A percentile compares a stretch with the other conserved stretches of the same genome.
phyloP scores from a whole-genome alignment of 108 stramenopile genomes.

The Cyclotella baltica region DNA sequence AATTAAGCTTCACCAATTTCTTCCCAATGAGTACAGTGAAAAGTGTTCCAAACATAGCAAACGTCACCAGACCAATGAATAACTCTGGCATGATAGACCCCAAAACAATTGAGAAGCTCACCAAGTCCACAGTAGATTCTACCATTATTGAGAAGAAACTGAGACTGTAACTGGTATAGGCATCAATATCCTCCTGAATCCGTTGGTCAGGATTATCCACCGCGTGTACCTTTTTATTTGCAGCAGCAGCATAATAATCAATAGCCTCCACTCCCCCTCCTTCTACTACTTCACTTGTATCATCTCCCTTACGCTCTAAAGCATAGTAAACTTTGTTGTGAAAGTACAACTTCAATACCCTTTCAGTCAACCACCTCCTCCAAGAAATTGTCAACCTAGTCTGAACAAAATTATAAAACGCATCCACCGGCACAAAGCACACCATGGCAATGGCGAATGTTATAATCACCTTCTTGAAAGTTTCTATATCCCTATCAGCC shows the following conservation, averaged over 20 bases:
- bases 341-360: slow-evolving; percentile 63
- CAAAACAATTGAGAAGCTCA: slow-evolving; percentile 70
- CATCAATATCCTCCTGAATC: slow-evolving; percentile 72
- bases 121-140: slow-evolving; percentile 69
- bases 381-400: slow-evolving; percentile 62
- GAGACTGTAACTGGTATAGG: slow-evolving; percentile 68
- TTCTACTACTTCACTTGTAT: too few relatives aligned
- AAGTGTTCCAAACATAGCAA: slow-evolving; percentile 62
- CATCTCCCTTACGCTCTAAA: slow-evolving; percentile 55
- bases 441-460: slow-evolving; percentile 63
- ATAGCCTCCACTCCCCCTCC: too few relatives aligned
- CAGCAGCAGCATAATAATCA: slow-evolving; percentile 14
- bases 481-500: slow-evolving; percentile 63
- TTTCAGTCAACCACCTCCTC: slow-evolving; percentile 89
- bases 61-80: slow-evolving; percentile 65
- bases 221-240: slow-evolving; percentile 26
- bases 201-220: slow-evolving; percentile 85
- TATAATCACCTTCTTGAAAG: slow-evolving; percentile 58
- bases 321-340: slow-evolving; percentile 68
- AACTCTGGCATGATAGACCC: slow-evolving; percentile 68
- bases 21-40: slow-evolving; percentile 52
- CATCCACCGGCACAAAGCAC: slow-evolving; percentile 73
- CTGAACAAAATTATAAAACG: slow-evolving; percentile 66
- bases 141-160: slow-evolving; percentile 71
- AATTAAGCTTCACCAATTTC: slow-evolving; percentile 68